These are phyloP conservation scores for Pisolithus albus DNA, from an alignment of 768 basidiomycete species.

Conservation along the genomic window DNA sequence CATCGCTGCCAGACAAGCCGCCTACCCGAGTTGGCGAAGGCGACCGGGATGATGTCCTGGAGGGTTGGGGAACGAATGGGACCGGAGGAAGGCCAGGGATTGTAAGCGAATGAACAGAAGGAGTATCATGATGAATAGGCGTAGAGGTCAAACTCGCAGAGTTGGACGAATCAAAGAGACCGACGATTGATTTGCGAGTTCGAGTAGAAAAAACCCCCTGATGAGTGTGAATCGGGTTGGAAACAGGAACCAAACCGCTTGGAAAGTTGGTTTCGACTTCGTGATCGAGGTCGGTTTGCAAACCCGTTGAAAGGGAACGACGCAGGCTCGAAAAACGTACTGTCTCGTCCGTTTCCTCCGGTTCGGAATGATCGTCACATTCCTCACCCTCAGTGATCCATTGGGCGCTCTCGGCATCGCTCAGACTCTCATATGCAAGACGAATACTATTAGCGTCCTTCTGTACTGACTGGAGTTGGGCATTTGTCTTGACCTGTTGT, in stretches of 20 bases:
- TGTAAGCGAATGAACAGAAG: slow-evolving; percentile 24
- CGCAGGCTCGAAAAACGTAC: slow-evolving; percentile 26
- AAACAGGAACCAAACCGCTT: slow-evolving; percentile 17
- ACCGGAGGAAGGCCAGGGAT: slow-evolving; percentile 29
- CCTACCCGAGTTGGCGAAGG: slow-evolving; percentile 14
- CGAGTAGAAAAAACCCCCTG: slow-evolving; percentile 22
- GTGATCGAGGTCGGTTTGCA: slow-evolving; percentile 14
- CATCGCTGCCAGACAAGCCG: slow-evolving; percentile 2
- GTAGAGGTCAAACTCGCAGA: slow-evolving; percentile 8
- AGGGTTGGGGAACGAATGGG: slow-evolving; percentile 29
- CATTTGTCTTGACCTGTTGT: slow-evolving; percentile 56
- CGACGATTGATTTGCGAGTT: slow-evolving; percentile 50
- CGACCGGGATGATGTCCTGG: slow-evolving; percentile 20
- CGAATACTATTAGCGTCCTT: slow-evolving; percentile 66
- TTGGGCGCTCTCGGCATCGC: slow-evolving; percentile 40
- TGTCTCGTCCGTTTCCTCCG: slow-evolving; percentile 26
- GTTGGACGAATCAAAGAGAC: slow-evolving; percentile 45
- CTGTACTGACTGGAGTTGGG: slow-evolving; percentile 61
- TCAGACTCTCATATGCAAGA: slow-evolving; percentile 62
- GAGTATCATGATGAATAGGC: slow-evolving; percentile 11
- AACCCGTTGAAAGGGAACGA: slow-evolving; percentile 18
- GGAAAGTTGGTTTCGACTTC: slow-evolving; percentile 18
- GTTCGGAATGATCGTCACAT: slow-evolving; percentile 17
- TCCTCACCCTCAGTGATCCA: slow-evolving; percentile 40
- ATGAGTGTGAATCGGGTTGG: slow-evolving; percentile 7